Evolutionary conservation across 176 grass and related monocot genomes (phyloP).

Genomic region (Phyllostachys edulis): DNA sequence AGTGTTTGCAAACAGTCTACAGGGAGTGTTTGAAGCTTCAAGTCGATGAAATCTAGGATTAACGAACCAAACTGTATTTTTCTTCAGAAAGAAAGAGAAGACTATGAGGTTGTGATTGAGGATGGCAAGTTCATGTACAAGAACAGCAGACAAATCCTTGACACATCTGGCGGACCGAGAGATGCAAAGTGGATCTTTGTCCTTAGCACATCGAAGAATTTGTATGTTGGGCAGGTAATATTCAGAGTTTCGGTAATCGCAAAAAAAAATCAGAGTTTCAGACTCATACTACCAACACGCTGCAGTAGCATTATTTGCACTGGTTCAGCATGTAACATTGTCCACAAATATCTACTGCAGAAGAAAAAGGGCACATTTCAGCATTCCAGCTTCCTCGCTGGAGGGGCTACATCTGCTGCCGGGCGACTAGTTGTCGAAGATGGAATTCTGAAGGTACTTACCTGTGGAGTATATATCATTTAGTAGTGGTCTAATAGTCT

Average conservation of each 20-base stretch:
- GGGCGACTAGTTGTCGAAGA: constrained; percentile 79
- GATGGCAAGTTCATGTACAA: constrained; percentile 85
- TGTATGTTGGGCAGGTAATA: constrained; percentile 88
- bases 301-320: neutral
- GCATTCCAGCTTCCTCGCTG: constrained; percentile 95
- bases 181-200: constrained; percentile 97
- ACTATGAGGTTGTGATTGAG: constrained; percentile 71
- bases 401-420: constrained; percentile 87
- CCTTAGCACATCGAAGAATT: constrained; percentile 74
- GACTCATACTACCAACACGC: neutral
- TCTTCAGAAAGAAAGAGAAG: constrained; percentile 95
- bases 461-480: neutral
- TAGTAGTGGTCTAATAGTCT: neutral
- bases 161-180: constrained; percentile 42
- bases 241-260: neutral
- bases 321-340: constrained; percentile 5
- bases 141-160: constrained; percentile 56
- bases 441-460: constrained; percentile 71
- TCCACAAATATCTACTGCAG: constrained; percentile 44
- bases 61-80: constrained; percentile 2
- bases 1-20: constrained; percentile 2
- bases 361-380: constrained; percentile 97
- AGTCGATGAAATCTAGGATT: neutral
- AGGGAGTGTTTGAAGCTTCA: neutral
- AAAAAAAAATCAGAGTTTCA: no score